Percentiles rank a stretch among this genome's conserved stretches.
Evolutionary conservation across 1,139 yeast genomes (phyloP).

Genomic region (Pichia cactophila): DNA sequence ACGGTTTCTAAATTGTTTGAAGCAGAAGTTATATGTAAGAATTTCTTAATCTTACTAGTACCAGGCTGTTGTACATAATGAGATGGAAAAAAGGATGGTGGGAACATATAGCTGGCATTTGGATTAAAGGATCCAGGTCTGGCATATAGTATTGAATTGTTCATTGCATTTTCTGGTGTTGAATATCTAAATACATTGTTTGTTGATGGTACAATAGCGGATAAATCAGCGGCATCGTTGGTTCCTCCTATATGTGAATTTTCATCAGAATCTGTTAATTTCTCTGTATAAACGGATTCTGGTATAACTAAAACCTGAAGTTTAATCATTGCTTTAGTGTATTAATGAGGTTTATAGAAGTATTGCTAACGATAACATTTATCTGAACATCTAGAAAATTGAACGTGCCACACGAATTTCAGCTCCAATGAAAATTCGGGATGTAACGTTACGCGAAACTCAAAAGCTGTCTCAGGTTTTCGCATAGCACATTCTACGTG

Average conservation of each 20-base stretch:
- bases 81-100: slow-evolving; percentile 3
- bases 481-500: too few relatives aligned
- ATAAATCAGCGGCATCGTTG: background rate
- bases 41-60: slow-evolving; percentile 32
- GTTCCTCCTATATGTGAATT: background rate
- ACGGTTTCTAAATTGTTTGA: slow-evolving; percentile 39
- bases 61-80: slow-evolving; percentile 2
- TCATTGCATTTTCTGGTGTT: slow-evolving; percentile 4
- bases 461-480: too few relatives aligned
- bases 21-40: slow-evolving; percentile 53
- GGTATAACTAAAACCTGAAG: slow-evolving; percentile 35
- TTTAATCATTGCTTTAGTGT: slow-evolving; percentile 28
- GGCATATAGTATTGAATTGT: slow-evolving; percentile 10
- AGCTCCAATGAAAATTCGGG: too few relatives aligned
- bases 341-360: too few relatives aligned
- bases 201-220: background rate
- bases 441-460: too few relatives aligned
- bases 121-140: slow-evolving; percentile 6
- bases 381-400: too few relatives aligned
- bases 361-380: too few relatives aligned
- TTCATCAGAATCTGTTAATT: background rate
- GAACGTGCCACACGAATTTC: too few relatives aligned
- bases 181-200: background rate
- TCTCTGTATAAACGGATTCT: background rate
- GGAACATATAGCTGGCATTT: slow-evolving; percentile 7